These are phyloP conservation scores for Neophaeococcomyces mojaviensis DNA, from an alignment of 2,329 filamentous ascomycete species.

Conservation along the genomic window DNA sequence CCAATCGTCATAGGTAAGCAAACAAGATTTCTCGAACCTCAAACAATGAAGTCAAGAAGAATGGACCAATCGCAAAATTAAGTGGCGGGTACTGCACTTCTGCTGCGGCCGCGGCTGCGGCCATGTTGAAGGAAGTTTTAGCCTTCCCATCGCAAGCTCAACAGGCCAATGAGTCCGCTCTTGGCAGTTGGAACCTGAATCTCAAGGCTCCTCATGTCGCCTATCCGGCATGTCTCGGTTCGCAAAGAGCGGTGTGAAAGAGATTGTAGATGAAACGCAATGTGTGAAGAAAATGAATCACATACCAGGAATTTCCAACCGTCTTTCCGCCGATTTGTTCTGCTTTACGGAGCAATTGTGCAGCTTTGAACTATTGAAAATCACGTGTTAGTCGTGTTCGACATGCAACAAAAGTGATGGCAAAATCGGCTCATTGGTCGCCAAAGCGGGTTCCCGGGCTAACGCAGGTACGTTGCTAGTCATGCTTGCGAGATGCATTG, in stretches of 20 bases:
- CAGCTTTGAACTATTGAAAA: constrained; percentile 59
- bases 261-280: constrained; percentile 5
- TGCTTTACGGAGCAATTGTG: constrained; percentile 85
- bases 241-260: constrained; percentile 8
- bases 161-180: no score
- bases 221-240: background rate
- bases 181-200: no score
- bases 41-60: background rate
- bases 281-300: constrained; percentile 22
- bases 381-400: constrained; percentile 4
- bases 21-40: no score
- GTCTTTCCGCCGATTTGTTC: constrained; percentile 84
- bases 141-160: no score
- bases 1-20: background rate
- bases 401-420: constrained; percentile 8
- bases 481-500: constrained; percentile 23
- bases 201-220: no score
- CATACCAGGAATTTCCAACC: constrained; percentile 91
- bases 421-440: constrained; percentile 22
- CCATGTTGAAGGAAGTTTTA: background rate
- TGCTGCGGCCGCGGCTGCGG: background rate
- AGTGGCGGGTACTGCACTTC: no score
- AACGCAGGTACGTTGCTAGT: constrained; percentile 17
- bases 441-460: constrained; percentile 9
- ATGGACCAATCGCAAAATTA: background rate